Conservation (phyloP, 2,329 filamentous ascomycete genomes). For the Trichoderma oligosporum region DNA sequence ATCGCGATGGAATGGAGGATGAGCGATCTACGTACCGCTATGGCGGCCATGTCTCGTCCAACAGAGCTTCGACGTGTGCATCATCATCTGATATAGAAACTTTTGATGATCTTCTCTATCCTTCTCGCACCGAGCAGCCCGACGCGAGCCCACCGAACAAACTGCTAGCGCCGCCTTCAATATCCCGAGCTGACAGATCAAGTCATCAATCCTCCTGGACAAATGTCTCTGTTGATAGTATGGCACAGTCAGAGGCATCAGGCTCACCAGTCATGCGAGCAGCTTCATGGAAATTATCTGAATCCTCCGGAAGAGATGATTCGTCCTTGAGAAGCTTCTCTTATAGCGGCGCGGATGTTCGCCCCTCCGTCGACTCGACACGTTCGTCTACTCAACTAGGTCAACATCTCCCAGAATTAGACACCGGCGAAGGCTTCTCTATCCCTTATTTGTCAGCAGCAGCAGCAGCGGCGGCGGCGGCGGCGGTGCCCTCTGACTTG, state of each 20-base stretch:
- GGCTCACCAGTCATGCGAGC: conserved; percentile 31
- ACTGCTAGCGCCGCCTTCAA: conserved; percentile 46
- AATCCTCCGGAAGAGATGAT: conserved; percentile 6
- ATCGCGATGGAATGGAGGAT: conserved; percentile 29
- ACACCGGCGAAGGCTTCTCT: conserved; percentile 49
- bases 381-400: conserved; percentile 28
- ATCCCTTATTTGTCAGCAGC: conserved; percentile 44
- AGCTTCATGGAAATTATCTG: conserved; percentile 35
- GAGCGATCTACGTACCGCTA: conserved; percentile 30
- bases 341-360: conserved; percentile 25
- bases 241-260: conserved; percentile 36
- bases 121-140: conserved; percentile 28
- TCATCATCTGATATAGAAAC: conserved; percentile 38
- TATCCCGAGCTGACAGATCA: conserved; percentile 42
- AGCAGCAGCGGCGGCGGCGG: no score
- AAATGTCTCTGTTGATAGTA: conserved; percentile 55
- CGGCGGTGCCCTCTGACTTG: conserved; percentile 28
- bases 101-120: conserved; percentile 29
- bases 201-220: conserved; percentile 60
- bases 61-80: conserved; percentile 40
- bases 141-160: conserved; percentile 41
- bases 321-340: conserved; percentile 21
- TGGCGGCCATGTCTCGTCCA: conserved; percentile 32
- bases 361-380: conserved; percentile 27
- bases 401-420: conserved; percentile 47